These are phyloP conservation scores for Trichosanthes cucumerina DNA, from an alignment of 306 rosid genomes.

Conservation along the genomic window DNA sequence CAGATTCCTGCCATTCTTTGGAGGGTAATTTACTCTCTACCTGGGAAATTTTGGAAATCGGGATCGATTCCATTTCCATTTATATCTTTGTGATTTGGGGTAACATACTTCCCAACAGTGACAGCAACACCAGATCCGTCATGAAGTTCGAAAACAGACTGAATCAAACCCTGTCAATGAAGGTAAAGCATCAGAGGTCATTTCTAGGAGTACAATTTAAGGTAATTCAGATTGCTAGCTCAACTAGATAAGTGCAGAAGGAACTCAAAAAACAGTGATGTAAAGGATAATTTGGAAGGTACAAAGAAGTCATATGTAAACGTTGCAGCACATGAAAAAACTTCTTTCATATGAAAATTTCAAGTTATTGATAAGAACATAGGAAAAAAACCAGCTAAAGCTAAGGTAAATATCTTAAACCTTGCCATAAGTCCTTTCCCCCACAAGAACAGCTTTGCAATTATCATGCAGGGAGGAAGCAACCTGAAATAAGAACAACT, in stretches of 20 bases:
- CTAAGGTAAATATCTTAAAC: conserved; percentile 22
- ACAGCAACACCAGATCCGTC: conserved; percentile 95
- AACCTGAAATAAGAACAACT: conserved; percentile 55
- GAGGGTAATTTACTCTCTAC: conserved; percentile 28
- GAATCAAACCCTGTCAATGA: conserved; percentile 66
- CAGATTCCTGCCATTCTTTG: not conserved
- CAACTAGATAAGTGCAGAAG: not conserved
- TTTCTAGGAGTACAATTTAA: not conserved
- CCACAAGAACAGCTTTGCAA: conserved; percentile 93
- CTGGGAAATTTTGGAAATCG: conserved; percentile 74
- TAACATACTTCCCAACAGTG: conserved; percentile 91
- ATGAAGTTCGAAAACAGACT: conserved; percentile 87
- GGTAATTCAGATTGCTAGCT: not conserved
- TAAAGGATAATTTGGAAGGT: not conserved
- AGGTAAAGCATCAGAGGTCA: conserved; percentile 10
- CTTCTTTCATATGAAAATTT: not conserved
- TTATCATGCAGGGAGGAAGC: conserved; percentile 97
- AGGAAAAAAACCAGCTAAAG: not conserved
- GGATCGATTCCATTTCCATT: conserved; percentile 92
- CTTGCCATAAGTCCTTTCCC: conserved; percentile 91
- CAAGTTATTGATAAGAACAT: not conserved
- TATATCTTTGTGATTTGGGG: conserved; percentile 79
- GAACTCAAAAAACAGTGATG: not conserved
- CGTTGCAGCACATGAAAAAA: not conserved
- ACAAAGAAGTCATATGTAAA: not conserved